Evolutionary conservation across 1,284 basidiomycete species (phyloP).

Genomic region (Cutaneotrichosporon sp.): DNA sequence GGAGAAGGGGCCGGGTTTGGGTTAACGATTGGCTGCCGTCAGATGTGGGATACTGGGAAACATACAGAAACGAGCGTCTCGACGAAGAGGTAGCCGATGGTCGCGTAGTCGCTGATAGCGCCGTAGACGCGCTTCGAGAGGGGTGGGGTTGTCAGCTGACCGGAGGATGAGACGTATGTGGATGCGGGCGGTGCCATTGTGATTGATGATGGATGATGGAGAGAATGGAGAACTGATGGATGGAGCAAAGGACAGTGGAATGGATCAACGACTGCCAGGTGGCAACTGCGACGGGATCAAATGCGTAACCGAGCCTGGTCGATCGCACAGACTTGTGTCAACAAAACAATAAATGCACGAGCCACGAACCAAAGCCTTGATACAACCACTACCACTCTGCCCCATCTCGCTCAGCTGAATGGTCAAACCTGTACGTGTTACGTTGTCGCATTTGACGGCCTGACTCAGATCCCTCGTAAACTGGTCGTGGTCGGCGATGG

Average conservation of each 20-base stretch:
- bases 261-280: too few species aligned
- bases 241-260: too few species aligned
- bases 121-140: slow-evolving; percentile 29
- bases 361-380: too few species aligned
- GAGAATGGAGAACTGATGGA: too few species aligned
- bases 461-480: slow-evolving; percentile 51
- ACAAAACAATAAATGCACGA: too few species aligned
- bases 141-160: slow-evolving; percentile 35
- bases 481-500: slow-evolving; percentile 87
- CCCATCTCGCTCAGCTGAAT: not conserved
- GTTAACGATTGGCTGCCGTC: slow-evolving; percentile 37
- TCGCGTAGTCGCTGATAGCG: slow-evolving; percentile 19
- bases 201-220: not conserved
- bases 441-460: not conserved
- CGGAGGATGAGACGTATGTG: slow-evolving; percentile 42
- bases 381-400: too few species aligned
- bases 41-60: slow-evolving; percentile 15
- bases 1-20: slow-evolving; percentile 30
- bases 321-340: not conserved
- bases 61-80: slow-evolving; percentile 45
- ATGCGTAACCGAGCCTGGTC: too few species aligned
- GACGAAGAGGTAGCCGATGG: slow-evolving; percentile 40
- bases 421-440: not conserved
- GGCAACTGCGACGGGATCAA: slow-evolving; percentile 11
- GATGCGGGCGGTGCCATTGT: slow-evolving; percentile 25